Conservation (phyloP, 345 rosid species). For the Citrus reticulata region DNA sequence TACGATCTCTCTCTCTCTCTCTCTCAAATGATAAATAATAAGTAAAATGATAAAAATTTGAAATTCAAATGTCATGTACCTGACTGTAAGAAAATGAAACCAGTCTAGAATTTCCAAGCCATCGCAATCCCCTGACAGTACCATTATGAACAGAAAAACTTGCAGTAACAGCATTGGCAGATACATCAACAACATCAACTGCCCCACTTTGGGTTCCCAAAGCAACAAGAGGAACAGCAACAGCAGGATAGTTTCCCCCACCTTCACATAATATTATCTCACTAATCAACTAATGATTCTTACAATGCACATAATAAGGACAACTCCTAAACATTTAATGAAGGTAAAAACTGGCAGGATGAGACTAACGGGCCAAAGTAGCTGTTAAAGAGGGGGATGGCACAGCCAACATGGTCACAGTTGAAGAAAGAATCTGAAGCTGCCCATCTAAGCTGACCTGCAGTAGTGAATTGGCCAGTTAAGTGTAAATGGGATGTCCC, state of each 20-base stretch:
- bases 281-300: slow-evolving; percentile 16
- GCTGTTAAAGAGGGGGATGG: slow-evolving; percentile 95
- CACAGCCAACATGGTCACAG: slow-evolving; percentile 89
- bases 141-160: slow-evolving; percentile 79
- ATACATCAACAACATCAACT: slow-evolving; percentile 85
- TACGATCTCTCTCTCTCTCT: too few relatives aligned
- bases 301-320: slow-evolving; percentile 1
- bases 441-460: slow-evolving; percentile 84
- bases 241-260: slow-evolving; percentile 89
- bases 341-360: slow-evolving; percentile 14
- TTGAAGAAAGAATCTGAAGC: slow-evolving; percentile 94
- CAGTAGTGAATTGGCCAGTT: slow-evolving; percentile 23
- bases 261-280: slow-evolving; percentile 46
- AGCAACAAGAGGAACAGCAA: slow-evolving; percentile 95
- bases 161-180: slow-evolving; percentile 85
- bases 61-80: slow-evolving; percentile 31
- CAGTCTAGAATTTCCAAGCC: slow-evolving; percentile 98
- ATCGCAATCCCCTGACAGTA: slow-evolving; percentile 81
- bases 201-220: slow-evolving; percentile 94
- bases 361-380: slow-evolving; percentile 85
- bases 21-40: background rate
- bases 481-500: slow-evolving; percentile 16
- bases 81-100: slow-evolving; percentile 86
- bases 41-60: background rate
- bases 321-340: background rate